A percentile compares a stretch with the other conserved stretches of the same genome.
These are phyloP conservation scores for Nitzschia sp. DNA, from an alignment of 108 stramenopile species.

Conservation along the genomic window DNA sequence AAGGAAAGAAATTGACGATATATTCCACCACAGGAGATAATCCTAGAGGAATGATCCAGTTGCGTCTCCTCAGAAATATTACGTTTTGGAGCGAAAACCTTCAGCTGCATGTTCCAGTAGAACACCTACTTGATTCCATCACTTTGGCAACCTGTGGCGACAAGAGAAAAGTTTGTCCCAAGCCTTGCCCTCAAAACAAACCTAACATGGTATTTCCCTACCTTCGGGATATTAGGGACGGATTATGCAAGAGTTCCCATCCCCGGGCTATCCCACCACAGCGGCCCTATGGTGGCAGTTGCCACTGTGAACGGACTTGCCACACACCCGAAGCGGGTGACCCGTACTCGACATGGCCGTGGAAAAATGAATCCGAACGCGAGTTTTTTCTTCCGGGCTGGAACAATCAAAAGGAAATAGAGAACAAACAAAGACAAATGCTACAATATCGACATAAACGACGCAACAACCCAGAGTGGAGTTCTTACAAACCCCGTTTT, in stretches of 20 bases:
- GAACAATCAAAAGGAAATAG: background rate
- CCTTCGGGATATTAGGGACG: background rate
- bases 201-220: background rate
- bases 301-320: constrained; percentile 20
- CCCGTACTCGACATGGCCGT: constrained; percentile 10
- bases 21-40: background rate
- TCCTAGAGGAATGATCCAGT: no score
- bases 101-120: background rate
- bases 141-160: background rate
- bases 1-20: background rate
- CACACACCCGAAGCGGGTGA: constrained; percentile 22
- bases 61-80: background rate
- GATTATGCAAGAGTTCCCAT: constrained; percentile 8
- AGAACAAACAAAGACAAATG: background rate
- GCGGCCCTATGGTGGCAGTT: background rate
- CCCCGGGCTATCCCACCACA: constrained; percentile 3
- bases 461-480: no score
- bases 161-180: background rate
- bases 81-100: constrained; percentile 4
- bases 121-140: background rate
- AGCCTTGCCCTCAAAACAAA: constrained; percentile 4
- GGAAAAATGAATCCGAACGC: constrained; percentile 4
- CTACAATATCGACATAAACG: background rate
- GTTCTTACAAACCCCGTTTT: constrained; percentile 3
- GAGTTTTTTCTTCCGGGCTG: background rate